These are phyloP conservation scores for Pseudogymnoascus sp. DNA, from an alignment of 2,329 filamentous ascomycete species.

Conservation along the genomic window DNA sequence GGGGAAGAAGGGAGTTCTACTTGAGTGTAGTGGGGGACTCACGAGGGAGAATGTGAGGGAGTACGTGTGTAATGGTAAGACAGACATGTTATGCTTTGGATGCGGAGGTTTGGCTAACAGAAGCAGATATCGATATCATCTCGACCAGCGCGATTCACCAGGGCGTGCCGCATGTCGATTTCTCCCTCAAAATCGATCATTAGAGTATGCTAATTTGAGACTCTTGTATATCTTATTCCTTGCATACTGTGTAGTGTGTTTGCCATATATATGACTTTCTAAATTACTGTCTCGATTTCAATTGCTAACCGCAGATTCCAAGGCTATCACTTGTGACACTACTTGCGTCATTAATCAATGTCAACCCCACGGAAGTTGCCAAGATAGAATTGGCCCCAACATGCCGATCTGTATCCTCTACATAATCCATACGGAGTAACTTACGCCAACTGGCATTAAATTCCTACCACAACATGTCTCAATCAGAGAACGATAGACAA, in stretches of 20 bases:
- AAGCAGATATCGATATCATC: slow-evolving; percentile 80
- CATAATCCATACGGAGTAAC: background rate
- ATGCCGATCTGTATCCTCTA: background rate
- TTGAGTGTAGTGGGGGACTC: slow-evolving; percentile 90
- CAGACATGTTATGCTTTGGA: slow-evolving; percentile 15
- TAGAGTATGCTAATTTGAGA: slow-evolving; percentile 14
- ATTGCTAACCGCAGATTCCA: background rate
- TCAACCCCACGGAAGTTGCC: background rate
- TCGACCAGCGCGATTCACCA: slow-evolving; percentile 97
- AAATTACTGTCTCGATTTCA: background rate
- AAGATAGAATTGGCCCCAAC: background rate
- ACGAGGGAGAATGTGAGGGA: slow-evolving; percentile 74
- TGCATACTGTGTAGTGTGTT: background rate
- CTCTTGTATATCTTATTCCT: background rate
- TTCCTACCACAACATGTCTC: background rate
- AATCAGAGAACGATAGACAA: background rate
- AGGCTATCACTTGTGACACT: background rate
- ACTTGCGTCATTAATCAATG: background rate
- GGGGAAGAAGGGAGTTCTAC: slow-evolving; percentile 64
- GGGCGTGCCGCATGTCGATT: slow-evolving; percentile 88
- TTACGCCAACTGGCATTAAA: background rate
- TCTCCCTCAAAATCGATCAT: slow-evolving; percentile 80
- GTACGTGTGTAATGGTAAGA: slow-evolving; percentile 69
- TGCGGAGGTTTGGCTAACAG: slow-evolving; percentile 2
- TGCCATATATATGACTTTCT: background rate